phyloP scores from a whole-genome alignment of 2,329 filamentous ascomycete species.

The Lachnellula hyalina region DNA sequence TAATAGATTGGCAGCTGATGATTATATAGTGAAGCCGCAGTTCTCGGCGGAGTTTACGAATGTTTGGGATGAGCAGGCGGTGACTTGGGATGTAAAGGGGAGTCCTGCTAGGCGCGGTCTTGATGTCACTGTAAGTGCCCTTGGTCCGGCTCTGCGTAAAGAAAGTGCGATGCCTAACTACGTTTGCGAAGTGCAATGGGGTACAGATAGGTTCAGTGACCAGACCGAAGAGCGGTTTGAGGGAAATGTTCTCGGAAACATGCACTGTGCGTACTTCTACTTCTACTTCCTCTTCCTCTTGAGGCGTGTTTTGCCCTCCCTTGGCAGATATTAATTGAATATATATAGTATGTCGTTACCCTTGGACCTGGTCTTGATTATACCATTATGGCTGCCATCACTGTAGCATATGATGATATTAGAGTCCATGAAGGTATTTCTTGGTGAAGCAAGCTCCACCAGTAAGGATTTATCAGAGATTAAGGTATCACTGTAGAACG shows the following conservation, averaged over 20 bases:
- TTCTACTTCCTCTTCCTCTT: neutral
- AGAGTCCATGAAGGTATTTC: neutral
- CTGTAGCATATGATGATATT: constrained; percentile 3
- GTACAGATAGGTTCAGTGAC: constrained; percentile 2
- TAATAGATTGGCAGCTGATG: neutral
- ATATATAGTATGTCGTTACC: constrained; percentile 3
- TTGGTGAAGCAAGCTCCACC: no score
- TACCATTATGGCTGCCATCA: constrained; percentile 3
- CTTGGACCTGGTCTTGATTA: constrained; percentile 5
- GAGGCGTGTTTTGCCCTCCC: neutral
- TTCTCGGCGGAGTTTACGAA: constrained; percentile 7
- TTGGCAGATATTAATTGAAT: neutral
- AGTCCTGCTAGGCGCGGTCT: neutral
- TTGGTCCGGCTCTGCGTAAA: neutral
- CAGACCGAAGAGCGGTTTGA: neutral
- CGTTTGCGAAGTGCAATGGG: constrained; percentile 3
- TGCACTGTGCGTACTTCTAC: neutral
- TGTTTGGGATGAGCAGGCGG: constrained; percentile 2
- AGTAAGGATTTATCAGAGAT: no score
- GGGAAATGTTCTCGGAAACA: constrained; percentile 2
- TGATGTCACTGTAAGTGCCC: constrained; percentile 3
- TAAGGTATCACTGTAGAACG: no score
- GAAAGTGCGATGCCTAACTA: neutral
- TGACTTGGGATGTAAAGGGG: constrained; percentile 4
- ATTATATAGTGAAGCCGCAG: neutral